These are phyloP conservation scores for Chlorencoelia australis DNA, from an alignment of 2,329 filamentous ascomycete genomes.

Conservation along the genomic window DNA sequence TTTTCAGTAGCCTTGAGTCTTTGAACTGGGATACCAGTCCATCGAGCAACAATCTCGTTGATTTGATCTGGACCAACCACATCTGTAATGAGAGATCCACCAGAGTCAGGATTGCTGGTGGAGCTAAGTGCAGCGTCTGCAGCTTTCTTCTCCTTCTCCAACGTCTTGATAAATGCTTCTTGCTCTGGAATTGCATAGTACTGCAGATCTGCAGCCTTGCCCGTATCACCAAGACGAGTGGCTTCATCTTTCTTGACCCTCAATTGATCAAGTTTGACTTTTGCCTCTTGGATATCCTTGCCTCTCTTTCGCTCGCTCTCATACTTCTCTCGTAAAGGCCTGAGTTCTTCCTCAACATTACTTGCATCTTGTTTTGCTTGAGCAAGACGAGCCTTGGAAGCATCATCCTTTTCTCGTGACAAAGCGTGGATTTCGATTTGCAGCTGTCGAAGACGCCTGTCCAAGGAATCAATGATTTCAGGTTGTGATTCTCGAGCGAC, in stretches of 20 bases:
- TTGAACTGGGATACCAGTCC: slow-evolving; percentile 97
- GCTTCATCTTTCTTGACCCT: slow-evolving; percentile 90
- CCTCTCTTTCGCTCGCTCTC: slow-evolving; percentile 85
- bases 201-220: slow-evolving; percentile 83
- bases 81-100: slow-evolving; percentile 75
- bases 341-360: slow-evolving; percentile 87
- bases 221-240: slow-evolving; percentile 75
- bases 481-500: slow-evolving; percentile 95
- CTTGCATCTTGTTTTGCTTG: slow-evolving; percentile 83
- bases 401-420: slow-evolving; percentile 87
- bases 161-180: slow-evolving; percentile 63
- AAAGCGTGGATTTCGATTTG: slow-evolving; percentile 97
- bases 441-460: slow-evolving; percentile 79
- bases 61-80: slow-evolving; percentile 95
- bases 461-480: slow-evolving; percentile 88
- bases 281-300: slow-evolving; percentile 86
- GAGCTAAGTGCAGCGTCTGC: slow-evolving; percentile 63
- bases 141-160: slow-evolving; percentile 71
- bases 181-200: slow-evolving; percentile 97
- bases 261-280: slow-evolving; percentile 86
- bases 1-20: slow-evolving; percentile 91
- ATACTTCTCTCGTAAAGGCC: slow-evolving; percentile 89
- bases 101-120: slow-evolving; percentile 42
- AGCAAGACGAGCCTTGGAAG: slow-evolving; percentile 71
- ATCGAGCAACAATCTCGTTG: slow-evolving; percentile 93